Evolutionary conservation across 345 rosid species (phyloP), one percentile per base, ranked within the genome.

Genomic region (Populus euphratica): DNA sequence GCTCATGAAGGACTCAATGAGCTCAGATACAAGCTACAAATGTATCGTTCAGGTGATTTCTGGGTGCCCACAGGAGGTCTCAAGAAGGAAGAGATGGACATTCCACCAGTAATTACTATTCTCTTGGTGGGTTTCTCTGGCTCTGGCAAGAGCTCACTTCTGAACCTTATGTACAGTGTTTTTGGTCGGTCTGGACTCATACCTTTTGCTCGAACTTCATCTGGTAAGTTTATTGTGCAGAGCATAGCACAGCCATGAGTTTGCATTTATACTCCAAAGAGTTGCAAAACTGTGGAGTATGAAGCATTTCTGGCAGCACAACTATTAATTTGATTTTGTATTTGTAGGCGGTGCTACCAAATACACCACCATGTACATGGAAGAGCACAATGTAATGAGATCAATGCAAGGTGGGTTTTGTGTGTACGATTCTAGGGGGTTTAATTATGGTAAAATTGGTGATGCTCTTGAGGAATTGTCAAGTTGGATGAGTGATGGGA

Each of bases 101-200:
- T 89, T 73, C 92, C 94, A 0, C 82, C 85, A 1, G 79, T 73
- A 25, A 81, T 74, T 84, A 87, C 94, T 2, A 80, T 90, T 73
- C 92, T 90, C 52, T 73, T 90, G 78, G 84, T 81, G 70, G 94
- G 91, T 18, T 87, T 89, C 82, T 72, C 85, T 44, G 88, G 89
- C 38, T 86, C 92, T 6, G 92, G 92, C 67, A 90, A 90, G 81
- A 87, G 90, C 86, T 87, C 94, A 31, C 87, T 90, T 36, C 65
- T 88, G 14, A 90, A 89, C 73, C 87, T 90, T 21, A 87, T 90
- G 92, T 90, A 88, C 80, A 88, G 94, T 39, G 86, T 88, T 77
- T 86, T 89, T 38, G 89, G 94, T 76, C 87, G 90, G 2, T 80
- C 88, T 33, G 90, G 91, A 61, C 77, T 86, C 67, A 67, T 90